Conservation (phyloP, 768 basidiomycete genomes). For the Pleurotus citrinopileatus region DNA sequence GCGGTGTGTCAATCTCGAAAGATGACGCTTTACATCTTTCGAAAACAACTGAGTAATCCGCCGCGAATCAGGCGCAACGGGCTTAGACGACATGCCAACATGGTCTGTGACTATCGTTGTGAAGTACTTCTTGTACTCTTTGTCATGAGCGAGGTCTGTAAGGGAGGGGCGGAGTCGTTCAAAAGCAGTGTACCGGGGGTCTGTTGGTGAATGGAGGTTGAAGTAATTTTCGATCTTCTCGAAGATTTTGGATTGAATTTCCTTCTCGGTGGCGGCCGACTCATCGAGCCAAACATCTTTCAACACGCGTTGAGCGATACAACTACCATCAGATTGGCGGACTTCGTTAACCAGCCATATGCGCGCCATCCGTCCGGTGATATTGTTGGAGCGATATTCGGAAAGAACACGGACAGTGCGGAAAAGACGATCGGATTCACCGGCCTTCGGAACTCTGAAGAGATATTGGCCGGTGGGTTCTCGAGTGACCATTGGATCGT, state of each 20-base stretch:
- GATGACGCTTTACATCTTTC: too few species aligned
- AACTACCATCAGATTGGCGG: constrained; percentile 1
- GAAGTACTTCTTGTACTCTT: too few species aligned
- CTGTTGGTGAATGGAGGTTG: background rate
- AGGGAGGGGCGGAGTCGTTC: background rate
- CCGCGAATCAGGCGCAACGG: too few species aligned
- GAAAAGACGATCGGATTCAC: background rate
- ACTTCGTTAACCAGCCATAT: constrained; percentile 12
- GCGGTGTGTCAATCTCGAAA: too few species aligned
- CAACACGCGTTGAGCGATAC: constrained; percentile 6
- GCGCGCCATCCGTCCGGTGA: constrained; percentile 13
- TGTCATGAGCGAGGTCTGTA: too few species aligned
- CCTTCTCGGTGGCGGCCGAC: constrained; percentile 7
- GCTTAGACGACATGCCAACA: too few species aligned
- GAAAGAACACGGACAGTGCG: background rate
- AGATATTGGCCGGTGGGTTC: background rate
- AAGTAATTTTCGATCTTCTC: background rate
- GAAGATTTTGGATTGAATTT: constrained; percentile 17
- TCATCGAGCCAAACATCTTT: constrained; percentile 20
- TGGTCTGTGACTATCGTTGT: too few species aligned
- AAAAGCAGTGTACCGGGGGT: background rate
- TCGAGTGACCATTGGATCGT: constrained; percentile 1
- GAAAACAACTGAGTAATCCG: too few species aligned
- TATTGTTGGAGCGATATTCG: background rate
- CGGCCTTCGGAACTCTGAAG: background rate